Percentiles rank a stretch among this genome's conserved stretches.
Evolutionary conservation across 2,329 filamentous ascomycete species (phyloP).

Genomic region (Clarireedia monteithiana): DNA sequence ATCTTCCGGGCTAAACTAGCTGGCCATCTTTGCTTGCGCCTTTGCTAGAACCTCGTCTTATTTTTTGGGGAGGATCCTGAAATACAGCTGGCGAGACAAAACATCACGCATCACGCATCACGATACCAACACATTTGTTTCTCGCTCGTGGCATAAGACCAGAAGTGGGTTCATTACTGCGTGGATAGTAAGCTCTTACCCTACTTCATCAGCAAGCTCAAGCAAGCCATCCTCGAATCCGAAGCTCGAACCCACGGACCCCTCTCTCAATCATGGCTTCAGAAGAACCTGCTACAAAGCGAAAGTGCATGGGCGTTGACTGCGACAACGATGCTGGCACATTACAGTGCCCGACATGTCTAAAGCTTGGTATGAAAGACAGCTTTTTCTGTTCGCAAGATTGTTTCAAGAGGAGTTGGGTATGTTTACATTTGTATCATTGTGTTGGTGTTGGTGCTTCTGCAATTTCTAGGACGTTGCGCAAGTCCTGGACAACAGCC

Average conservation of each 20-base stretch:
- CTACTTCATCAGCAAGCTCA: not conserved
- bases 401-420: constrained; percentile 99
- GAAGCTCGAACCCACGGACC: no score
- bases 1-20: not conserved
- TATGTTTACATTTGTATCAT: constrained; percentile 39
- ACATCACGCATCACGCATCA: not conserved
- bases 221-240: no score
- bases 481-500: not conserved
- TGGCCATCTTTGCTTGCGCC: not conserved
- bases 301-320: constrained; percentile 72
- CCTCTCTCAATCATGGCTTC: constrained; percentile 13
- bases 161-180: no score
- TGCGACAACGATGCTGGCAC: constrained; percentile 81
- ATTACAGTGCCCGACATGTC: constrained; percentile 89
- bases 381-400: constrained; percentile 98
- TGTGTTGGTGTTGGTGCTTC: not conserved
- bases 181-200: no score
- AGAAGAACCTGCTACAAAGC: constrained; percentile 45
- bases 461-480: not conserved
- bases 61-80: not conserved
- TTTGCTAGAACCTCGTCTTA: not conserved
- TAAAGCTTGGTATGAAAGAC: constrained; percentile 79
- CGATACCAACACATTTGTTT: no score
- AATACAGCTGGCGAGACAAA: not conserved
- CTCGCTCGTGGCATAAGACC: no score